Percentiles rank a stretch among this genome's conserved stretches.
These are phyloP conservation scores for Peltaster fructicola DNA, from an alignment of 2,329 filamentous ascomycete species.

Conservation along the genomic window DNA sequence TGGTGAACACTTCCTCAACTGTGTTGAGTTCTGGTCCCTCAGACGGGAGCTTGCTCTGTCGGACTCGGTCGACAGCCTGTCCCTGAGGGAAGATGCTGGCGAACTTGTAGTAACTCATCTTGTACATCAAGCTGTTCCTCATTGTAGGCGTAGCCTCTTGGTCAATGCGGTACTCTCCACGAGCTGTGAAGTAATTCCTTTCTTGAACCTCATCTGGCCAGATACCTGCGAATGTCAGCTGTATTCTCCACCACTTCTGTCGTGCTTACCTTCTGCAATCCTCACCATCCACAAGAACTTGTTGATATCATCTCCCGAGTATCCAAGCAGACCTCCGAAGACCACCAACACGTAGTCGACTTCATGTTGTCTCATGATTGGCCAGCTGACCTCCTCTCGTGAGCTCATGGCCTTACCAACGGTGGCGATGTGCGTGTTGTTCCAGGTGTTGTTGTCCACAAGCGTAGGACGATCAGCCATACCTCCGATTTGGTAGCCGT, in stretches of 20 bases:
- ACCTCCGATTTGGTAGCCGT: conserved; percentile 97
- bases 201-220: conserved; percentile 99
- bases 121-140: conserved; percentile 99
- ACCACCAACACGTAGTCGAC: conserved; percentile 98
- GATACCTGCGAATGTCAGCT: conserved; percentile 32
- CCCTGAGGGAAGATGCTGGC: conserved; percentile 77
- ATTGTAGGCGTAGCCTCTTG: conserved; percentile 87
- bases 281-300: conserved; percentile 99
- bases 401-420: conserved; percentile 99
- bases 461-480: conserved; percentile 96
- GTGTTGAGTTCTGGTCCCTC: conserved; percentile 72
- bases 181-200: conserved; percentile 81
- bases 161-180: conserved; percentile 91
- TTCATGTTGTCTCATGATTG: conserved; percentile 95
- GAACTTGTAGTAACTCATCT: conserved; percentile 99
- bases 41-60: conserved; percentile 61
- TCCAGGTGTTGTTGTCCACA: conserved; percentile 99
- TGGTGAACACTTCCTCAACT: conserved; percentile 92
- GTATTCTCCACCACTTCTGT: not conserved
- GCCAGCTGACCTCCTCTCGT: conserved; percentile 91
- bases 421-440: conserved; percentile 98
- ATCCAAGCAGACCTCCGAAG: conserved; percentile 87
- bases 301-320: conserved; percentile 98
- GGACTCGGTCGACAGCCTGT: conserved; percentile 79
- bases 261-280: conserved; percentile 65